Evolutionary conservation across 805 yeast species (phyloP).

Genomic region (Wickerhamiella occidentalis): DNA sequence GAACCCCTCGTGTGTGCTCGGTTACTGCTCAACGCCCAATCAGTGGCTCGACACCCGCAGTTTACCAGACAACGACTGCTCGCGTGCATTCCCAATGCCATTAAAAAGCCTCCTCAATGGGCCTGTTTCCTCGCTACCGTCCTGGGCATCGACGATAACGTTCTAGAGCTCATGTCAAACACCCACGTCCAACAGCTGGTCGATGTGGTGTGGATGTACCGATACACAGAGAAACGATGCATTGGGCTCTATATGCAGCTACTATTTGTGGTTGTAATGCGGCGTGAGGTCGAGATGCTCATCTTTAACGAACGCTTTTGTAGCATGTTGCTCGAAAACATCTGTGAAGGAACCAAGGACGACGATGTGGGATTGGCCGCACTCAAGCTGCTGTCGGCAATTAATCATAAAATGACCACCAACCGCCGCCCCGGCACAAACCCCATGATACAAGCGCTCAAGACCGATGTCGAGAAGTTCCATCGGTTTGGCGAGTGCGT

Average conservation of each 20-base stretch:
- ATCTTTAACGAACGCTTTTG: slow-evolving; percentile 33
- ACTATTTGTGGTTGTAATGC: slow-evolving; percentile 26
- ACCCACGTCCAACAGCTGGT: slow-evolving; percentile 25
- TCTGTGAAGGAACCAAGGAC: neutral
- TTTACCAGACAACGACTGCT: slow-evolving; percentile 10
- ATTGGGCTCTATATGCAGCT: slow-evolving; percentile 39
- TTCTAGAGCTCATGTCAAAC: neutral
- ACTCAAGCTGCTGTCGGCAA: slow-evolving; percentile 55
- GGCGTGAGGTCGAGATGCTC: neutral
- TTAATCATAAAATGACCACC: slow-evolving; percentile 65
- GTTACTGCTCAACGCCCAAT: slow-evolving; percentile 8
- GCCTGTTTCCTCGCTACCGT: slow-evolving; percentile 6
- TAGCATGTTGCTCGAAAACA: neutral
- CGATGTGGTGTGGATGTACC: slow-evolving; percentile 31
- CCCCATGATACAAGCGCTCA: slow-evolving; percentile 46
- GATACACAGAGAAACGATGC: slow-evolving; percentile 30
- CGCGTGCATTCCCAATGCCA: neutral
- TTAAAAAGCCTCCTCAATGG: neutral
- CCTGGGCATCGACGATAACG: slow-evolving; percentile 3
- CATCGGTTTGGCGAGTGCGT: slow-evolving; percentile 54
- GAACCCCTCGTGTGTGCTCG: slow-evolving; percentile 8
- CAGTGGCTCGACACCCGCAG: neutral
- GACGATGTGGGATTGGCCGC: slow-evolving; percentile 32
- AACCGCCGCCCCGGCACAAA: too few species aligned
- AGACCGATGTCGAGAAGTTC: slow-evolving; percentile 33